Evolutionary conservation across 768 basidiomycete genomes (phyloP).

Genomic region (Suillus ampliporus): DNA sequence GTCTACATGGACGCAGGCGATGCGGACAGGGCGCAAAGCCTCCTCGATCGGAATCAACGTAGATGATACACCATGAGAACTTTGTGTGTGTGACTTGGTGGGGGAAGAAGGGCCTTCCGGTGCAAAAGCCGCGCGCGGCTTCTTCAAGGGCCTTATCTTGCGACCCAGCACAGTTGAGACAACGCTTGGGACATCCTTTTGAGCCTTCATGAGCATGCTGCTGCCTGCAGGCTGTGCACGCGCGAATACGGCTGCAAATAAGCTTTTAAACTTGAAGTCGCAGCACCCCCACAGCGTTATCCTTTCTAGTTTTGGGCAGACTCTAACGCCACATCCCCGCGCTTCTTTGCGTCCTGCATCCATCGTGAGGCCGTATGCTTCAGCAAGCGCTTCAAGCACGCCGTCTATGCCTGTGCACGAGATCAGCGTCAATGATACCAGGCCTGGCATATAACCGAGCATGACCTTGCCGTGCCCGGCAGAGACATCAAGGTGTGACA

Average conservation of each 20-base stretch:
- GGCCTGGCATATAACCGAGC: slow-evolving; percentile 57
- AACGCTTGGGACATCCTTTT: slow-evolving; percentile 11
- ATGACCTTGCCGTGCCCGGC: slow-evolving; percentile 45
- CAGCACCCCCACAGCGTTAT: slow-evolving; percentile 57
- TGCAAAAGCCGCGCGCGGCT: slow-evolving; percentile 22
- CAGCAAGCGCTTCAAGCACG: slow-evolving; percentile 48
- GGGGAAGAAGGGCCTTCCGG: slow-evolving; percentile 3
- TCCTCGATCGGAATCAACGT: slow-evolving; percentile 45
- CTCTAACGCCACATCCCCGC: slow-evolving; percentile 45
- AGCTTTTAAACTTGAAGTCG: slow-evolving; percentile 44
- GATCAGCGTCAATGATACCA: slow-evolving; percentile 53
- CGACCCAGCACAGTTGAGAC: slow-evolving; percentile 31
- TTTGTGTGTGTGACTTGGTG: slow-evolving; percentile 10
- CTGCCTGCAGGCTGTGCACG: slow-evolving; percentile 25
- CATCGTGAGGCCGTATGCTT: slow-evolving; percentile 36
- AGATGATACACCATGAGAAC: slow-evolving; percentile 29
- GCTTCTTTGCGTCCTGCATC: slow-evolving; percentile 4
- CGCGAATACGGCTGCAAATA: slow-evolving; percentile 44
- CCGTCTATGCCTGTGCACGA: slow-evolving; percentile 48
- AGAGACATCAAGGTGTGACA: slow-evolving; percentile 52
- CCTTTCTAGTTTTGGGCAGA: slow-evolving; percentile 57
- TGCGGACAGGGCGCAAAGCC: slow-evolving; percentile 37
- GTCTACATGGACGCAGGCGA: slow-evolving; percentile 50
- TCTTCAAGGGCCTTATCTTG: slow-evolving; percentile 45
- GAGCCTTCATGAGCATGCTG: slow-evolving; percentile 6